These are phyloP conservation scores for Russula abietina DNA, from an alignment of 768 basidiomycete genomes.

Conservation along the genomic window DNA sequence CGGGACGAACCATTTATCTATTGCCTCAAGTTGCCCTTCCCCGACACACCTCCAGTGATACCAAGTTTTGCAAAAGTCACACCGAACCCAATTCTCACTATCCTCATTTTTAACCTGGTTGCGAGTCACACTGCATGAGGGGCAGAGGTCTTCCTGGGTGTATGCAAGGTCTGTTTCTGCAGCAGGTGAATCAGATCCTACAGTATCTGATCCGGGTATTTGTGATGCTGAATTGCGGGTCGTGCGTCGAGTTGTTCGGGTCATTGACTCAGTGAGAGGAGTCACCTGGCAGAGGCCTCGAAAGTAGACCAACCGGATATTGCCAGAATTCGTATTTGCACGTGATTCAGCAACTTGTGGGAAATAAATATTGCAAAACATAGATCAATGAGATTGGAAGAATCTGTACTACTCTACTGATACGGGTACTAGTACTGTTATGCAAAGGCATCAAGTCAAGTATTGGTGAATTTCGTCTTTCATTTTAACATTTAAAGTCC, in stretches of 20 bases:
- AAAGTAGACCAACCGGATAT: background rate
- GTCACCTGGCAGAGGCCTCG: background rate
- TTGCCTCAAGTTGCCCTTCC: constrained; percentile 53
- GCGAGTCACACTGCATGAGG: constrained; percentile 23
- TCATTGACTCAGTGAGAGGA: constrained; percentile 16
- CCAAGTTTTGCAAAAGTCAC: constrained; percentile 77
- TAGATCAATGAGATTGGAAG: no score
- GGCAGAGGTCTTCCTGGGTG: constrained; percentile 19
- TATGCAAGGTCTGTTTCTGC: background rate
- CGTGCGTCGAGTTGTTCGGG: constrained; percentile 14
- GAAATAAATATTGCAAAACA: no score
- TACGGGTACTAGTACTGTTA: no score
- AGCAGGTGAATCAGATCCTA: background rate
- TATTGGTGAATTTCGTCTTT: no score
- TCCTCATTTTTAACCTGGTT: constrained; percentile 31
- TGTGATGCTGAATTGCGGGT: constrained; percentile 10
- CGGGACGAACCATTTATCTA: constrained; percentile 69
- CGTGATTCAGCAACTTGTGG: no score
- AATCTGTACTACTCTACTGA: no score
- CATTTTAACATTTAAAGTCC: no score
- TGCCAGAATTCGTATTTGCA: background rate
- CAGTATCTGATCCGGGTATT: background rate
- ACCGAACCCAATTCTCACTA: constrained; percentile 77
- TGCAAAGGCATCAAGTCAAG: no score
- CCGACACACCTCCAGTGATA: constrained; percentile 81